Evolutionary conservation across 208 protist genomes (phyloP).

Genomic region (Angomonas desouzai): DNA sequence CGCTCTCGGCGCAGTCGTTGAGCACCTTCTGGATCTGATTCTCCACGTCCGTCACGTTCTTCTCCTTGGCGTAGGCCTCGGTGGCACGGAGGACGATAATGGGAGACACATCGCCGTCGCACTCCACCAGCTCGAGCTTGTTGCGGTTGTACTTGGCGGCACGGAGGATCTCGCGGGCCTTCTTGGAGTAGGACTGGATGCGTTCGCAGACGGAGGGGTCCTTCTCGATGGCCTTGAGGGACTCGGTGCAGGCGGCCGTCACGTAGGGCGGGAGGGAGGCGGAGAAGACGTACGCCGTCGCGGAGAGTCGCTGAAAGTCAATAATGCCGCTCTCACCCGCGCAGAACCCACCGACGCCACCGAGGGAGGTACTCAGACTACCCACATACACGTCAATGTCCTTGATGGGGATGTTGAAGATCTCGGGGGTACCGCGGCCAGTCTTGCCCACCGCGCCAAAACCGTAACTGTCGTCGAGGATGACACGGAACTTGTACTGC

Average conservation of each 20-base stretch:
- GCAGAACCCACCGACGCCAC: slow-evolving; percentile 95
- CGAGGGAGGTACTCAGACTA: slow-evolving; percentile 86
- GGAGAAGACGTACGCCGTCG: slow-evolving; percentile 96
- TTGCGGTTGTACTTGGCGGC: slow-evolving; percentile 36
- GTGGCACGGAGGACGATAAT: slow-evolving; percentile 51
- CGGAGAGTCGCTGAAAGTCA: slow-evolving; percentile 92
- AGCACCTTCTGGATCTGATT: slow-evolving; percentile 58
- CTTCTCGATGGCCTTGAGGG: slow-evolving; percentile 71
- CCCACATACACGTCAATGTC: slow-evolving; percentile 88
- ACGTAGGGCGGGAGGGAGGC: slow-evolving; percentile 96
- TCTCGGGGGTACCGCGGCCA: slow-evolving; percentile 93
- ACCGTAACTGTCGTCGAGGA: slow-evolving; percentile 96
- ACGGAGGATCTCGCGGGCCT: slow-evolving; percentile 45
- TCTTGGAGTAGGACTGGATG: slow-evolving; percentile 45
- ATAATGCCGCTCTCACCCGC: slow-evolving; percentile 80
- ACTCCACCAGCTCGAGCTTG: slow-evolving; percentile 64
- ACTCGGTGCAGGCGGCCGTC: slow-evolving; percentile 68
- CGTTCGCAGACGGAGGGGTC: slow-evolving; percentile 32
- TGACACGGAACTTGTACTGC: slow-evolving; percentile 93
- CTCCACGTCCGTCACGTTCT: slow-evolving; percentile 38
- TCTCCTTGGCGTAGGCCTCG: slow-evolving; percentile 33
- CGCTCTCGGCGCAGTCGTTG: slow-evolving; percentile 37
- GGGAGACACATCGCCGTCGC: slow-evolving; percentile 60
- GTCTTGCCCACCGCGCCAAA: slow-evolving; percentile 94
- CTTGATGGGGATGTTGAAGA: slow-evolving; percentile 82